Conservation (phyloP, 306 rosid species). For the Vigna unguiculata region DNA sequence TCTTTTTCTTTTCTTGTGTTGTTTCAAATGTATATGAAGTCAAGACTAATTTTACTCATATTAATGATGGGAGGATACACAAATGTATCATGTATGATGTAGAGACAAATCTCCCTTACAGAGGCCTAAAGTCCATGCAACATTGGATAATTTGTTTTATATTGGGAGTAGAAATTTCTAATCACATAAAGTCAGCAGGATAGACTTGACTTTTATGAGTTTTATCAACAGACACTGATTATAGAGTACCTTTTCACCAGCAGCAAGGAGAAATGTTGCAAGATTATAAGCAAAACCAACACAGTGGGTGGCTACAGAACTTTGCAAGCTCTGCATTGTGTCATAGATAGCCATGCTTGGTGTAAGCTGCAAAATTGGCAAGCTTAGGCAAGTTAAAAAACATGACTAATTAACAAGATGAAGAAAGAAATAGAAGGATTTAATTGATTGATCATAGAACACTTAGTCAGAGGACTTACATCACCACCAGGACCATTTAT, state of each 20-base stretch:
- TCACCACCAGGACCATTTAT: constrained; percentile 98
- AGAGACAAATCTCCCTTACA: constrained; percentile 1
- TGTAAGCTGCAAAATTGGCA: constrained; percentile 76
- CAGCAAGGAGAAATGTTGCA: constrained; percentile 87
- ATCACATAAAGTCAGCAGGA: not conserved
- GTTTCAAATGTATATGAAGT: constrained; percentile 22
- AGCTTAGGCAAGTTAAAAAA: constrained; percentile 38
- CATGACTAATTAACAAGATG: constrained; percentile 29
- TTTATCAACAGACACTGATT: constrained; percentile 25
- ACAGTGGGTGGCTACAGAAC: constrained; percentile 86
- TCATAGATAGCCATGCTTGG: constrained; percentile 91
- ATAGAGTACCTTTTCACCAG: constrained; percentile 84
- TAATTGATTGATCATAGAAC: constrained; percentile 36
- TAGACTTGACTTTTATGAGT: constrained; percentile 19
- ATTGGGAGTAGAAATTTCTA: constrained; percentile 29
- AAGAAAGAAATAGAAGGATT: constrained; percentile 30
- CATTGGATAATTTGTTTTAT: constrained; percentile 25
- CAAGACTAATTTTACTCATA: constrained; percentile 21
- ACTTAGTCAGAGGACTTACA: constrained; percentile 60
- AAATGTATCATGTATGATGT: not conserved
- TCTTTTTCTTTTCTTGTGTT: not conserved
- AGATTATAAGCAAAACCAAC: constrained; percentile 83
- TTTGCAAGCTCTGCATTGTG: constrained; percentile 90
- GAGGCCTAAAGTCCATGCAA: constrained; percentile 16
- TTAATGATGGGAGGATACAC: constrained; percentile 21